Conservation (phyloP, 2,329 filamentous ascomycete genomes). For the Penicillium sp. region DNA sequence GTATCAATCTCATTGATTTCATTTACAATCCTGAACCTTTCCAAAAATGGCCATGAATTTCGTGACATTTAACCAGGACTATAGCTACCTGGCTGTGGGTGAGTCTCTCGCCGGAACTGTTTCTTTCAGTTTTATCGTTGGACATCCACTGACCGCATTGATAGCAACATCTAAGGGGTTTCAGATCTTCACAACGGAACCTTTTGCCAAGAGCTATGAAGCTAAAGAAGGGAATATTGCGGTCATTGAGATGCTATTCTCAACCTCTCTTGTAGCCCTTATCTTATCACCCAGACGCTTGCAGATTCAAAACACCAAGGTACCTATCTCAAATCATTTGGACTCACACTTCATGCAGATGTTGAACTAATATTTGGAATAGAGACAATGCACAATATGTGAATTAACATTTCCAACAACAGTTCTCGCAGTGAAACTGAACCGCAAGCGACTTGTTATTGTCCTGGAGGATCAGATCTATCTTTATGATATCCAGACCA, state of each 20-base stretch:
- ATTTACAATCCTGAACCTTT: neutral
- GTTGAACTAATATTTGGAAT: neutral
- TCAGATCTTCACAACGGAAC: conserved; percentile 94
- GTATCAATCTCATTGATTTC: conserved; percentile 14
- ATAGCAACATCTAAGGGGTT: conserved; percentile 89
- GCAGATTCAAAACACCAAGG: conserved; percentile 97
- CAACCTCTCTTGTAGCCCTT: conserved; percentile 90
- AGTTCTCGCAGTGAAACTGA: conserved; percentile 88
- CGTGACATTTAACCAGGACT: conserved; percentile 98
- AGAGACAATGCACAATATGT: conserved; percentile 84
- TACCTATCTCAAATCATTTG: conserved; percentile 46
- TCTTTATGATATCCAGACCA: conserved; percentile 97
- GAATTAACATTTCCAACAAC: conserved; percentile 98
- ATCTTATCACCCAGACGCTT: conserved; percentile 88
- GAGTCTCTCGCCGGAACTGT: conserved; percentile 35
- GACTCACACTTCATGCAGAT: conserved; percentile 8
- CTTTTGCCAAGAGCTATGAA: conserved; percentile 91
- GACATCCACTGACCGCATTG: conserved; percentile 18
- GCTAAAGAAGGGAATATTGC: conserved; percentile 93
- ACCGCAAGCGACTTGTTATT: conserved; percentile 89
- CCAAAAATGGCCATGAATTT: conserved; percentile 81
- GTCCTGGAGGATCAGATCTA: conserved; percentile 96
- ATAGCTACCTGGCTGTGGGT: conserved; percentile 95
- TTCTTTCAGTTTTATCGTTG: conserved; percentile 2
- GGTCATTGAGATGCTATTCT: conserved; percentile 98